Evolutionary conservation across 2,329 filamentous ascomycete genomes (phyloP), one percentile per base, ranked within the genome.

Genomic region (Penicillium sp.): DNA sequence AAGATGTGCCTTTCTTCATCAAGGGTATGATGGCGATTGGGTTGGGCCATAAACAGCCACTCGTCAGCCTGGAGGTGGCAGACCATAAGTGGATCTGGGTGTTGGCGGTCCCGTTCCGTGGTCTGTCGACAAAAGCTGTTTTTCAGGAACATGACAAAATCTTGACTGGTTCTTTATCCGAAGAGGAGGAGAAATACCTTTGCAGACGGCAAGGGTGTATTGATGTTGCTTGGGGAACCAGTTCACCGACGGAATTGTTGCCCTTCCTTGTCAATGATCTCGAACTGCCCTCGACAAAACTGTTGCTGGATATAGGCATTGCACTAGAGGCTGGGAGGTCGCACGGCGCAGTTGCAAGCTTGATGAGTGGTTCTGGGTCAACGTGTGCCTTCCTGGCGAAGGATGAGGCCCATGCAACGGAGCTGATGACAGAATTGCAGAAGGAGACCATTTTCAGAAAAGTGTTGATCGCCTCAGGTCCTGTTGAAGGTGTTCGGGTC

Each of bases 1-100:
- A 57, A 42, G 55, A 57, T 45, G 55, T 57, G 21, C 55, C 55
- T 22, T 57, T 57, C 29, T 57, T 57, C 14, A 49, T 57, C 2
- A 49, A 31, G 1, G 55, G 55, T 1, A 53, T 57, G 55, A 57
- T 53, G 55, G 35, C 55, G 10, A 27, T 57, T 9, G 50, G 50
- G 0, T 13, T 57, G 21, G 55, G 55, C 14, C 55, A 57, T 29
- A 53, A 50, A 42, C 44, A 49, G 16, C 55, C 55, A 16, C 31
- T 57, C 8, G 19, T 52, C 1, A 21, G 21, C 9, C 29, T 57
- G 13, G 39, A 45, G 27, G 52, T 50, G 16, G 35, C n/a, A 3
- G 50, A 22, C n/a, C 21, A 45, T 21, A 49, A 26, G 1, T 57
- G 55, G 55, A 27, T 24, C 44, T 57, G 55, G 55, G 55, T 57